Base-by-base conservation (phyloP, 1,284 basidiomycete species). In the Cystobasidiaceae sp. region DNA sequence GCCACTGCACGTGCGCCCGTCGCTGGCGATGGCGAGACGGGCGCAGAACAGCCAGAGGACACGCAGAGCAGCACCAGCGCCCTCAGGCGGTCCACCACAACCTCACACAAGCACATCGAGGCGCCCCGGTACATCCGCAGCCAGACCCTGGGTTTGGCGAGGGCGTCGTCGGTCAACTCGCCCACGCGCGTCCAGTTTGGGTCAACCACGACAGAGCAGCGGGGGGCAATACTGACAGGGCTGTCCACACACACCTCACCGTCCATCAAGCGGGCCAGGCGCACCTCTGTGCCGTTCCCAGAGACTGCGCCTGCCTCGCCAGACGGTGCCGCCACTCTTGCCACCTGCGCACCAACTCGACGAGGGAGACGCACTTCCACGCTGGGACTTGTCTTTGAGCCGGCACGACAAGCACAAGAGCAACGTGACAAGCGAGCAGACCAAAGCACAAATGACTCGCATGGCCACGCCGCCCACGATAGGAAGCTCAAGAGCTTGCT, bases 111-210 rank as follows among this genome's bases (percentile, higher is more conserved):
- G 52, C 52, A 43, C 15, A 41, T 64, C 25, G 25, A 55, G 30
- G 27, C 61, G 17, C 61, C 61, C 17, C 41, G 43, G n/a, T 64
- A 64, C 48, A 51, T 64, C 11, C 61, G 61, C 19, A 55, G 51
- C 27, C 51, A 39, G n/a, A 52, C 61, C 17, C 51, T 64, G 5
- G 61, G 61, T 7, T 43, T 64, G 23, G 39, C 55, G 61, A 39
- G 61, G n/a, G 50, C 61, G 28, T 55, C 39, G 23, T 55, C 61
- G 8, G 13, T 54, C 48, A 51, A 39, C 34, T 30, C 30, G 21
- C 45, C 45, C 39, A 15, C 13, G 32, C 4, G 25, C 15, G 17
- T 33, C n/a, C 50, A 33, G n/a, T 33, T 5, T n/a, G 8, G 32
- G n/a, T 52, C 32, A 15, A 32, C 21, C 21, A 49, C n/a, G 50